These are phyloP conservation scores for Amyloporia xantha DNA, from an alignment of 768 basidiomycete genomes.

Conservation along the genomic window DNA sequence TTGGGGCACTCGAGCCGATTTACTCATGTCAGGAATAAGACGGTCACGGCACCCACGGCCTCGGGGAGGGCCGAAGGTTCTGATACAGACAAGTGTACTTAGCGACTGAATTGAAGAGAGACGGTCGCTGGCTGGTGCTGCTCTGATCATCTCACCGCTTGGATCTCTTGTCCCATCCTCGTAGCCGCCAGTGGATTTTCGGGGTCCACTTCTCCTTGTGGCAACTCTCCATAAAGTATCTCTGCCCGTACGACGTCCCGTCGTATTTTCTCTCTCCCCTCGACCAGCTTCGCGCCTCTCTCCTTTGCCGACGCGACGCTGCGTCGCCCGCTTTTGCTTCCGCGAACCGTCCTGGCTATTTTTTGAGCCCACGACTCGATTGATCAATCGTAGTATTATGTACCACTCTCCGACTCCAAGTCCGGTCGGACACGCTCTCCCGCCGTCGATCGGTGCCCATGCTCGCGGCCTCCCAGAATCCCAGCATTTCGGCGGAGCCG, in stretches of 20 bases:
- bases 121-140: neutral
- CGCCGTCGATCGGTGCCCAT: neutral
- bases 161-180: neutral
- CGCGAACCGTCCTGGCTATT: neutral
- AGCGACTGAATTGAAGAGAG: neutral
- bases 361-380: neutral
- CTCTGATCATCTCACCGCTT: neutral
- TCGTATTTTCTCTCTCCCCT: no score
- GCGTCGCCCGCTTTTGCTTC: neutral
- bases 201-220: neutral
- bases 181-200: neutral
- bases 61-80: neutral
- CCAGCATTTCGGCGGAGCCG: no score
- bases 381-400: no score
- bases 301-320: no score
- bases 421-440: neutral
- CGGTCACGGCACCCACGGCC: neutral
- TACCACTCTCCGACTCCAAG: neutral
- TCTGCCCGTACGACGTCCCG: neutral
- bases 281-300: no score
- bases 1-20: neutral
- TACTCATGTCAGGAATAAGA: no score
- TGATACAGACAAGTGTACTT: neutral
- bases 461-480: no score
- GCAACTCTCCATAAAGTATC: neutral